Evolutionary conservation across 148 eudicot genomes (phyloP), one percentile per base, ranked within the genome.

Genomic region (Camellia lanceoleosa): DNA sequence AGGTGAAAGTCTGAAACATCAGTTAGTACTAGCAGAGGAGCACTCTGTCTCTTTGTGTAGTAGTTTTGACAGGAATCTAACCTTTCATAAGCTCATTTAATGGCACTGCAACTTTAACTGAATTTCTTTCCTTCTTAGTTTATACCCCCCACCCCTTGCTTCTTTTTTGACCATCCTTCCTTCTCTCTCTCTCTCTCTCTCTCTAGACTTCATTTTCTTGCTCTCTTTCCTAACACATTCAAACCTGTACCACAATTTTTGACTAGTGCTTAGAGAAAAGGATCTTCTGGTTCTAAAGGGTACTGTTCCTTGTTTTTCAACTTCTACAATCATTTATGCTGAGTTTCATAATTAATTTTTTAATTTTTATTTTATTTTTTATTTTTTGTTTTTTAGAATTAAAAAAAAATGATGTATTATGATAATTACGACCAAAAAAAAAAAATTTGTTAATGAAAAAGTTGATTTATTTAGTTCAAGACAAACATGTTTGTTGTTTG

Each of bases 71-170:
- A 62, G 43, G 46, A 64, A 77, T 77, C 71, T 65, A 41, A 56
- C 77, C 38, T 8, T 7, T 49, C 13, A 51, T 66, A 9, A 64
- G 56, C 79, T 51, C 61, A 30, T 77, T 77, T 13, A 30, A 77
- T 18, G 15, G 79, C 61, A 49, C 71, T 77, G 79, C 61, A 63
- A 49, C 23, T 77, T 51, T 14, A 49, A 14, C 79, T 77, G 79
- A 41, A 59, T 7, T 43, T 43, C 47, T 14, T 44, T 65, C 42
- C 5, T 60, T 44, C 56, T 15, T 14, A 63, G 38, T 16, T 46
- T 42, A 2, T 44, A 68, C 54, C 3, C 54, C 1, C 38, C 38
- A 30, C 38, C 61, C 75, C 54, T 61, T 72, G 63, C n/a, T 12
- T 12, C 15, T 73, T 18, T 60, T 23, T 46, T 4, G 52, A 51